phyloP scores from a whole-genome alignment of 2,329 filamentous ascomycete genomes.

The Endothia cerciana region DNA sequence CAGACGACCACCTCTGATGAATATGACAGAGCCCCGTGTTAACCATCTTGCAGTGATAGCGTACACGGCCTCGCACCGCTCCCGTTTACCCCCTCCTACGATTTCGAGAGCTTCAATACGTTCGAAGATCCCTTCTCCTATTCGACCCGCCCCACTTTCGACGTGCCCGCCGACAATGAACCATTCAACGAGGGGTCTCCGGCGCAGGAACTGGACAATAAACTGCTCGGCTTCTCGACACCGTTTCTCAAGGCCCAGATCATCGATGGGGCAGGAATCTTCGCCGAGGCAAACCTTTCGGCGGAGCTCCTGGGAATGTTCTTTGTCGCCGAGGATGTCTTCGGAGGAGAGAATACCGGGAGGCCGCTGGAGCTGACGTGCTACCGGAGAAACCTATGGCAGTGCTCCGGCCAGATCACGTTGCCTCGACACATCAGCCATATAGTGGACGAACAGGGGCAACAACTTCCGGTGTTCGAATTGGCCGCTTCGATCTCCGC shows the following conservation, averaged over 20 bases:
- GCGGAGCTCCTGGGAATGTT: constrained; percentile 88
- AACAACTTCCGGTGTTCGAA: constrained; percentile 75
- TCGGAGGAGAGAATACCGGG: constrained; percentile 60
- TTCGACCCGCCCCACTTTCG: constrained; percentile 53
- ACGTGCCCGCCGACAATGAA: constrained; percentile 38
- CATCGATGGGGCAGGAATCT: constrained; percentile 67
- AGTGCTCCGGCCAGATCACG: constrained; percentile 86
- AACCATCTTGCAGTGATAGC: constrained; percentile 41
- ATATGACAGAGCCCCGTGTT: neutral
- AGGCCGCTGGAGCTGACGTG: constrained; percentile 84
- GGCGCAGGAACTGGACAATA: constrained; percentile 63
- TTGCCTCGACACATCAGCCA: constrained; percentile 74
- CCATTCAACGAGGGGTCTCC: constrained; percentile 49
- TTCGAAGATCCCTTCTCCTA: constrained; percentile 70
- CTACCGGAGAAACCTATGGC: constrained; percentile 92
- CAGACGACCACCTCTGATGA: neutral
- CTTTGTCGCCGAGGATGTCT: constrained; percentile 82
- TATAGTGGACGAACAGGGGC: constrained; percentile 74
- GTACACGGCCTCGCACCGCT: constrained; percentile 49
- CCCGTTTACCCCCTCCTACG: constrained; percentile 63
- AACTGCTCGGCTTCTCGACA: constrained; percentile 75
- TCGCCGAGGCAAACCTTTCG: constrained; percentile 67
- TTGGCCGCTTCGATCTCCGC: constrained; percentile 83
- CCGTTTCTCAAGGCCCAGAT: constrained; percentile 63
- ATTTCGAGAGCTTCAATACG: constrained; percentile 63